Conservation (phyloP, 1,284 basidiomycete species). For the Puccinia triticina region DNA sequence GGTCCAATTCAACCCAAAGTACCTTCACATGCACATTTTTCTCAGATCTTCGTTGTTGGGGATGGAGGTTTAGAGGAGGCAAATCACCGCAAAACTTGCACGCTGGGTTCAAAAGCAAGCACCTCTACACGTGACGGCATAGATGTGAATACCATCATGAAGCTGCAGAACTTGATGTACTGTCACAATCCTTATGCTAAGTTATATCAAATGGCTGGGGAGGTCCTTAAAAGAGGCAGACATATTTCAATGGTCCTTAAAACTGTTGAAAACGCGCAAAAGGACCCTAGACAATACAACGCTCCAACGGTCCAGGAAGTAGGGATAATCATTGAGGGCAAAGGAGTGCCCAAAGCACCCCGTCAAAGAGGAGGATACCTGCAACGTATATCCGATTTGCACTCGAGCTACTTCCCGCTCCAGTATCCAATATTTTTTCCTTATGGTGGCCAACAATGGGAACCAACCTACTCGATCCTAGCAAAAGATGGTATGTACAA, state of each 20-base stretch:
- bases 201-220: background rate
- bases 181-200: background rate
- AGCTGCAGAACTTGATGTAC: background rate
- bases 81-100: background rate
- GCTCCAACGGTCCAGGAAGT: no score
- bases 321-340: no score
- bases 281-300: no score
- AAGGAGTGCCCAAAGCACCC: no score
- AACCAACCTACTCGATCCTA: background rate
- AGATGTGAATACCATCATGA: background rate
- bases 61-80: background rate
- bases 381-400: background rate
- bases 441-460: no score
- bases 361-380: background rate
- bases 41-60: slow-evolving; percentile 15
- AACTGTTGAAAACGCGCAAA: no score
- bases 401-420: slow-evolving; percentile 8
- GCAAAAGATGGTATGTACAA: background rate
- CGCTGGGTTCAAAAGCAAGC: background rate
- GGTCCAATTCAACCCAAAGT: background rate
- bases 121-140: background rate
- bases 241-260: background rate
- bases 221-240: background rate
- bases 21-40: background rate
- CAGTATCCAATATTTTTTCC: slow-evolving; percentile 4